A percentile compares a stretch with the other conserved stretches of the same genome.
These are phyloP conservation scores for Prunus campanulata DNA, from an alignment of 306 rosid species.

Conservation along the genomic window DNA sequence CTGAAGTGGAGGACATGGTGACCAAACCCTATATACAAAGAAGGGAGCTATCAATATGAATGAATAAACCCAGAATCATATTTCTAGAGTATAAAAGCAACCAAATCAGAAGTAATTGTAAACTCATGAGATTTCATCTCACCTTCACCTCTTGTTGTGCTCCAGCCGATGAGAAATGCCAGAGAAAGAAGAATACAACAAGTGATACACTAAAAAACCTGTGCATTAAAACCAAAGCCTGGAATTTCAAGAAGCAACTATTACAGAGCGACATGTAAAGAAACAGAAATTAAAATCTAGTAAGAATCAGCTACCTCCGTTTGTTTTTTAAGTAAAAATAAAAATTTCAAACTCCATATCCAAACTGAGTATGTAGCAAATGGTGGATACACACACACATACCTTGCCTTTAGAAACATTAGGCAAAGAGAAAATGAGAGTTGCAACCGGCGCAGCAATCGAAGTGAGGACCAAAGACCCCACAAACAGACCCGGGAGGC, in stretches of 20 bases:
- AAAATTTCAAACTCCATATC: background rate
- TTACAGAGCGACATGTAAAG: conserved; percentile 37
- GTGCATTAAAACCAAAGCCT: conserved; percentile 98
- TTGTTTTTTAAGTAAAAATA: background rate
- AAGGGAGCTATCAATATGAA: conserved; percentile 16
- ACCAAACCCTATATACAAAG: conserved; percentile 43
- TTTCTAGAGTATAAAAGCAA: conserved; percentile 12
- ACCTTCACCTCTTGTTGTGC: conserved; percentile 42
- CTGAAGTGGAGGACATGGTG: conserved; percentile 29
- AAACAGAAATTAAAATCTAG: conserved; percentile 9
- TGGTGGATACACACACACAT: background rate
- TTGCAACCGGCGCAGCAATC: conserved; percentile 80
- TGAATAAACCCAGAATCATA: conserved; percentile 14
- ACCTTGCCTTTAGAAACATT: conserved; percentile 79
- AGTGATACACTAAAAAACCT: conserved; percentile 97
- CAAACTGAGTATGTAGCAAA: background rate
- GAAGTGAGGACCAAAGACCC: conserved; percentile 82
- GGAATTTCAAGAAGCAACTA: conserved; percentile 68
- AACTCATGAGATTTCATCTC: conserved; percentile 28
- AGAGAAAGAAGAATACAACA: conserved; percentile 65
- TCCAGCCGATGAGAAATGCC: conserved; percentile 68
- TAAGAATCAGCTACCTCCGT: background rate
- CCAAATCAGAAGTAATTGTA: conserved; percentile 20
- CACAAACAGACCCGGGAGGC: conserved; percentile 70
- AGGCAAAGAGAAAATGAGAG: conserved; percentile 77